These are phyloP conservation scores for Endotrypanum monterogeii DNA, from an alignment of 208 protist species.

Conservation along the genomic window DNA sequence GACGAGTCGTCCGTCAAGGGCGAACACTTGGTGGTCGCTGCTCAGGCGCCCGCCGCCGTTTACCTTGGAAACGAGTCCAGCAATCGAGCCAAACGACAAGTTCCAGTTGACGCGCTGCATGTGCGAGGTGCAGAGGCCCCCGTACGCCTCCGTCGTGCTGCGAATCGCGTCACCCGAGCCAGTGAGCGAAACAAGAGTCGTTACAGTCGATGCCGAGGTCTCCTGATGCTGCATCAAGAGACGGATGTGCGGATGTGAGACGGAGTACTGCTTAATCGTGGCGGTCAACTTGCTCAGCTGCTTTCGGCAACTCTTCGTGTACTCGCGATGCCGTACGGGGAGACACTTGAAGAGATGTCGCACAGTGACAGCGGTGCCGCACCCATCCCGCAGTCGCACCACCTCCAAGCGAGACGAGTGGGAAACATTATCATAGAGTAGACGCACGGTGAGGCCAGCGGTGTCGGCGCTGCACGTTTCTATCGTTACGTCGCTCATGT, in stretches of 20 bases:
- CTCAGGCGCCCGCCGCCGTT: constrained; percentile 51
- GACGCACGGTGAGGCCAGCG: constrained; percentile 33
- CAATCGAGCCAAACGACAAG: constrained; percentile 54
- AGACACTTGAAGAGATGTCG: constrained; percentile 82
- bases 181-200: constrained; percentile 71
- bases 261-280: constrained; percentile 84
- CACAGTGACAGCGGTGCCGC: constrained; percentile 85
- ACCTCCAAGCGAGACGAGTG: constrained; percentile 27
- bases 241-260: constrained; percentile 78
- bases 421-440: constrained; percentile 46
- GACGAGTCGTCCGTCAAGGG: constrained; percentile 79
- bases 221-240: constrained; percentile 71
- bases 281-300: constrained; percentile 57
- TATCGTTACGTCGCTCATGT: constrained; percentile 75
- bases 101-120: constrained; percentile 68
- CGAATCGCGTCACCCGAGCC: constrained; percentile 66
- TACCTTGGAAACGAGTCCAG: constrained; percentile 69
- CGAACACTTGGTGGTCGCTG: constrained; percentile 73
- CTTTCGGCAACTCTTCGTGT: constrained; percentile 73
- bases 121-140: constrained; percentile 56
- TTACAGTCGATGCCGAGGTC: constrained; percentile 34
- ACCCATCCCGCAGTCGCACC: constrained; percentile 19
- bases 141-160: constrained; percentile 80
- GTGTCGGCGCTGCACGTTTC: constrained; percentile 60
- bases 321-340: constrained; percentile 91